Base-by-base conservation (phyloP, 2,329 filamentous ascomycete genomes). In the Cordyceps tenuipes region DNA sequence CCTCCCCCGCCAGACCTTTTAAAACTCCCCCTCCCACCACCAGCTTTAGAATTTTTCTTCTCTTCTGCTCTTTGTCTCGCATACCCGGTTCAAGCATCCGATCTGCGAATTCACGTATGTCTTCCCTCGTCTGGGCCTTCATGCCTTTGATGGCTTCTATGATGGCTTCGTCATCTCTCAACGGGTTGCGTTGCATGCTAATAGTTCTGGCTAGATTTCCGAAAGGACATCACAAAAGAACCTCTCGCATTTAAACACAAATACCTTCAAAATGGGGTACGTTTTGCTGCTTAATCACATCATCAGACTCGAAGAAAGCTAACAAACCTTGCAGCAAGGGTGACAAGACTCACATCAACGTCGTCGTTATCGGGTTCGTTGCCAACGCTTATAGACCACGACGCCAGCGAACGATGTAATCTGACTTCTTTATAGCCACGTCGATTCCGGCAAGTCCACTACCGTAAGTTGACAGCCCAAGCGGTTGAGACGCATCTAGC, bases 401-500 rank as follows among this genome's bases (percentile, higher is more conserved):
- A 74, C 64, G 71, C 73, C 66, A 68, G n/a, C 23, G 29, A 48
- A 34, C 44, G n/a, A 56, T 48, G 57, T 29, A 59, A 63, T 60
- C 65, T 70, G 62, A 72, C 65, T 41, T 31, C 31, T 26, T 23
- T 44, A 67, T 66, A 75, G 92, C 85, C 93, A 96, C 88, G 92
- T 96, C 90, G 91, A 96, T 83, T 96, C 91, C 80, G 93, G 92
- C 83, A 97, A 97, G 88, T 96, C 92, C 72, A 97, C 92, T 79
- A 97, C 92, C 79, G 90, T 91, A 87, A 89, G 86, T 75, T 63
- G 64, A 48, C 47, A 46, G 56, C 63, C 56, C 39, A 36, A 43
- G 64, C 57, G 50, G 48, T 46, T 9, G 26, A 52, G 56, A 26
- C 56, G 26, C 8, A 29, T 26, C 17, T 6, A 2, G 48, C 48